Evolutionary conservation across 768 basidiomycete species (phyloP).

Genomic region (Rhodotorula sphaerocarpa): DNA sequence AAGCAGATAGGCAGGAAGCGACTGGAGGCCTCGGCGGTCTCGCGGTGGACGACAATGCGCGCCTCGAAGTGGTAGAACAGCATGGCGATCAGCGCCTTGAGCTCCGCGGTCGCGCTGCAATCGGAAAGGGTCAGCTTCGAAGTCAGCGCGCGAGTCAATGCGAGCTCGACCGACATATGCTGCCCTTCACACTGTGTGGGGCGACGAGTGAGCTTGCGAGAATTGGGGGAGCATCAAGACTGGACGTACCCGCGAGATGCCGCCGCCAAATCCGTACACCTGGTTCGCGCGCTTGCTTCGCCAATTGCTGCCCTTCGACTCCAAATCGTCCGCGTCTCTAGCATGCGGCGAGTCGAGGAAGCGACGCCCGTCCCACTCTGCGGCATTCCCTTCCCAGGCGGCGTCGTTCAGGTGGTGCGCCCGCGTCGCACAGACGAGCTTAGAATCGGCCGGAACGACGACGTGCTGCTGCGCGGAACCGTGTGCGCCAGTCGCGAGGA

Average conservation of each 20-base stretch:
- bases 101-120: constrained; percentile 28
- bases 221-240: too few species aligned
- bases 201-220: neutral
- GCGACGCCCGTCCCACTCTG: constrained; percentile 24
- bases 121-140: constrained; percentile 31
- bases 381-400: constrained; percentile 10
- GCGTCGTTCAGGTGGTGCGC: constrained; percentile 15
- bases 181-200: too few species aligned
- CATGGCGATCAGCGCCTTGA: constrained; percentile 20
- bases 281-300: constrained; percentile 8
- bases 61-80: constrained; percentile 20
- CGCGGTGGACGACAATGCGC: neutral
- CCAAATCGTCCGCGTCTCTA: neutral
- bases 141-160: constrained; percentile 7
- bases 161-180: neutral
- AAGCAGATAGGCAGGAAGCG: constrained; percentile 2
- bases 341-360: constrained; percentile 15
- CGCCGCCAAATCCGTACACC: constrained; percentile 34
- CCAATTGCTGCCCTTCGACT: neutral
- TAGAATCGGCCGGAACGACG: constrained; percentile 1
- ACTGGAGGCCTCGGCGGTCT: neutral
- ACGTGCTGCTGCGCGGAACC: neutral
- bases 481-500: neutral
- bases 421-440: constrained; percentile 19
- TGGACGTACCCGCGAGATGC: constrained; percentile 24